Conservation (phyloP, 768 basidiomycete genomes). For the Dioszegia aurantiaca region DNA sequence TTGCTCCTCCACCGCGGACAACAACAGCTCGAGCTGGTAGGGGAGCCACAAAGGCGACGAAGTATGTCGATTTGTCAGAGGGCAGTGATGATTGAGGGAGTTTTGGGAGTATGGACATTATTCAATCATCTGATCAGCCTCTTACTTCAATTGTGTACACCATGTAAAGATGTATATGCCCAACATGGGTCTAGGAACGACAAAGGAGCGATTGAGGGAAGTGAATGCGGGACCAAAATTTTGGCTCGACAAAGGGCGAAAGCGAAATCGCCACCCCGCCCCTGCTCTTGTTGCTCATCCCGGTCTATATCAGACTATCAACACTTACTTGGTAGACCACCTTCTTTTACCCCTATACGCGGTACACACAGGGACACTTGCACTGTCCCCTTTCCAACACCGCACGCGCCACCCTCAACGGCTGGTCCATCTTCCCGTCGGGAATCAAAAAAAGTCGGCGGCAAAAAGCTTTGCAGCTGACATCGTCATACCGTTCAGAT, state of each 20-base stretch:
- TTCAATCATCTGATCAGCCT: neutral
- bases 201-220: neutral
- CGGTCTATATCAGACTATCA: neutral
- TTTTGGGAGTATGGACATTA: neutral
- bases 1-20: conserved; percentile 27
- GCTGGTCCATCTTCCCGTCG: neutral
- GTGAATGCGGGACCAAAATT: neutral
- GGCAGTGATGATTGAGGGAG: conserved; percentile 21
- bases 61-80: conserved; percentile 43
- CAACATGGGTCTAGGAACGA: too few relatives aligned
- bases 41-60: conserved; percentile 37
- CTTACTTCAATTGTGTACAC: neutral
- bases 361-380: neutral
- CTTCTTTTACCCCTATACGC: neutral
- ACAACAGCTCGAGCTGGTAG: conserved; percentile 39
- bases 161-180: neutral
- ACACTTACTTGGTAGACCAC: neutral
- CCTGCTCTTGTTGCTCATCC: neutral
- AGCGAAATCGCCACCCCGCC: conserved; percentile 9
- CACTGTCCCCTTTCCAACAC: neutral
- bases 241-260: conserved; percentile 3
- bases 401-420: conserved; percentile 3
- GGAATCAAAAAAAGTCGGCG: conserved; percentile 1
- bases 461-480: conserved; percentile 1
- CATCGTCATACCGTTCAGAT: neutral